Conservation (phyloP, 169 alveolate genomes). For the Babesia ovata region DNA sequence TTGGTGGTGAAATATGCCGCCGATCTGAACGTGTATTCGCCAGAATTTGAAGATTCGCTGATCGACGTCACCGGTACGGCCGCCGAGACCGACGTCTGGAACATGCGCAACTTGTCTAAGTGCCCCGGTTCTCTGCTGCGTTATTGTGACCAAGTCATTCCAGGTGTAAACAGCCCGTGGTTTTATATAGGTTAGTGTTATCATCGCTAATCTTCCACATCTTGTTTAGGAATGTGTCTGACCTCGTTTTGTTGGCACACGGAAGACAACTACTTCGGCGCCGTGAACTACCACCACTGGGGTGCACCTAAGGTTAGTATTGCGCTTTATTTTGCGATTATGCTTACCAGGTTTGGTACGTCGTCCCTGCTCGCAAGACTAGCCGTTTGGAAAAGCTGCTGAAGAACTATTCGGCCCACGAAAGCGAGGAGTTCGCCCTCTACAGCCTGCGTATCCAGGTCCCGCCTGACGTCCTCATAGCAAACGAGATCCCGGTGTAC, state of each 20-base stretch:
- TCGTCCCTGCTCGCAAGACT: conserved; percentile 84
- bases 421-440: conserved; percentile 75
- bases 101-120: conserved; percentile 73
- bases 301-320: conserved; percentile 89
- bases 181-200: conserved; percentile 74
- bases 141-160: conserved; percentile 74
- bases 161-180: conserved; percentile 93
- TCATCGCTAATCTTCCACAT: neutral
- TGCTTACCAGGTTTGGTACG: conserved; percentile 85
- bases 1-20: conserved; percentile 71
- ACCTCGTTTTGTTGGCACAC: conserved; percentile 96
- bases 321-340: neutral
- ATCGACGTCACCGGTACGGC: conserved; percentile 41
- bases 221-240: conserved; percentile 85
- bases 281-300: conserved; percentile 90
- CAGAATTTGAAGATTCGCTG: conserved; percentile 7
- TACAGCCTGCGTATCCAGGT: conserved; percentile 82
- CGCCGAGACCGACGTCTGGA: conserved; percentile 74
- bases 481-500: conserved; percentile 83
- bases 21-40: conserved; percentile 70
- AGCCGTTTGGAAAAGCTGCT: conserved; percentile 85
- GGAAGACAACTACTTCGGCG: conserved; percentile 91
- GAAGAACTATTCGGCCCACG: conserved; percentile 57
- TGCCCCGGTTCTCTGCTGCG: conserved; percentile 79
- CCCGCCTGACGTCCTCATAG: conserved; percentile 83